Percentiles rank a stretch among this genome's conserved stretches.
phyloP scores from a whole-genome alignment of 345 rosid species.

The Sisymbrium altissimum region DNA sequence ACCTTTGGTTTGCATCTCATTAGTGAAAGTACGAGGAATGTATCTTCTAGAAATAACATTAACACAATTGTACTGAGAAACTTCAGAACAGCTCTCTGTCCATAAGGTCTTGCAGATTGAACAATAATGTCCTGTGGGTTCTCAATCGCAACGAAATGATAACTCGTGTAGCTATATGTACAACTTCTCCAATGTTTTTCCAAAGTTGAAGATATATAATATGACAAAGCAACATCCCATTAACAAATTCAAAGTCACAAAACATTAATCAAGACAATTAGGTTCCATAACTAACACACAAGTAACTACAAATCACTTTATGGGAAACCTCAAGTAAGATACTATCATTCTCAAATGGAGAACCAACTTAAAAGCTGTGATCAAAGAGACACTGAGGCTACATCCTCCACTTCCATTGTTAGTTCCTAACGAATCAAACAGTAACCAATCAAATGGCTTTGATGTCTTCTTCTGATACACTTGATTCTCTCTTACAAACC shows the following conservation, averaged over 20 bases:
- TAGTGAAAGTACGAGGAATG: not conserved
- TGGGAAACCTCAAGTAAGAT: too few relatives aligned
- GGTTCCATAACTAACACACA: too few relatives aligned
- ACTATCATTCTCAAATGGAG: too few relatives aligned
- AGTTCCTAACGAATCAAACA: constrained; percentile 28
- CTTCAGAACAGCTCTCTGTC: not conserved
- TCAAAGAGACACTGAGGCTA: constrained; percentile 39
- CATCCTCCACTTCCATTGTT: constrained; percentile 43
- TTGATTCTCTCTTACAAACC: not conserved
- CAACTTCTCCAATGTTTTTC: not conserved
- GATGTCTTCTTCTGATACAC: constrained; percentile 34
- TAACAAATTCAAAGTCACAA: too few relatives aligned
- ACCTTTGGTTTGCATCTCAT: not conserved
- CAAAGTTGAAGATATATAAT: not conserved
- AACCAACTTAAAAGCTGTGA: constrained; percentile 38
- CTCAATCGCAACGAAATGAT: not conserved
- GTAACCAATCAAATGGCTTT: too few relatives aligned
- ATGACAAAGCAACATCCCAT: not conserved
- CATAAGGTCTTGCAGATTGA: not conserved
- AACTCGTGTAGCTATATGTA: not conserved
- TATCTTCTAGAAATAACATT: not conserved
- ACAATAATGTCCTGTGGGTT: not conserved
- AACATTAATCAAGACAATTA: too few relatives aligned
- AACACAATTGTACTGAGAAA: not conserved
- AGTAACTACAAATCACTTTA: too few relatives aligned